A percentile compares a stretch with the other conserved stretches of the same genome.
These are phyloP conservation scores for Ganoderma lucidum DNA, from an alignment of 1,284 basidiomycete species.

Conservation along the genomic window DNA sequence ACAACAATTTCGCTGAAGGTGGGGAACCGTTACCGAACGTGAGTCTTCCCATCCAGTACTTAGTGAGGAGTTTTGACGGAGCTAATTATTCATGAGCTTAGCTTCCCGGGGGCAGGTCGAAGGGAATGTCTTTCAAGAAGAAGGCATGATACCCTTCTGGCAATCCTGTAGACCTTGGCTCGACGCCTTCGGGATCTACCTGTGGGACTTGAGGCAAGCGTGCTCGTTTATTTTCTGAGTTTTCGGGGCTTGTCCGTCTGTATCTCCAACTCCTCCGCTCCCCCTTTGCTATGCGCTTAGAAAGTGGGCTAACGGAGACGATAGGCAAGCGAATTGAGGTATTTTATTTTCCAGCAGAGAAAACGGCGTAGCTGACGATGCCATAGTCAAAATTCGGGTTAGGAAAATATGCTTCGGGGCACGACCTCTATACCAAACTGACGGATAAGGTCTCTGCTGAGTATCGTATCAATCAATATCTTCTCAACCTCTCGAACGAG, in stretches of 20 bases:
- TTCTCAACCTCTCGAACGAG: background rate
- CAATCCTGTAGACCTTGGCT: background rate
- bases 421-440: constrained; percentile 14
- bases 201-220: background rate
- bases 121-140: background rate
- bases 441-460: background rate
- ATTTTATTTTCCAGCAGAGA: background rate
- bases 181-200: background rate
- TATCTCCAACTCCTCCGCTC: background rate
- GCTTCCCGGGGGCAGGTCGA: background rate
- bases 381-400: constrained; percentile 6
- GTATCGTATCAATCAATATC: constrained; percentile 6
- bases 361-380: background rate
- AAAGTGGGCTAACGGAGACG: background rate
- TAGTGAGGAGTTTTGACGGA: background rate
- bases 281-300: background rate
- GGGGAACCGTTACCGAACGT: background rate
- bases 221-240: background rate
- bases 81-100: background rate
- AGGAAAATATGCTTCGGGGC: constrained; percentile 5
- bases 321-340: background rate
- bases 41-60: background rate
- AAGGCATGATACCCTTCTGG: constrained; percentile 7
- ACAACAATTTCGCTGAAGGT: background rate
- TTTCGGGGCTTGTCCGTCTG: background rate